phyloP scores from a whole-genome alignment of 208 protist species.

The Trypanosoma lewisi region DNA sequence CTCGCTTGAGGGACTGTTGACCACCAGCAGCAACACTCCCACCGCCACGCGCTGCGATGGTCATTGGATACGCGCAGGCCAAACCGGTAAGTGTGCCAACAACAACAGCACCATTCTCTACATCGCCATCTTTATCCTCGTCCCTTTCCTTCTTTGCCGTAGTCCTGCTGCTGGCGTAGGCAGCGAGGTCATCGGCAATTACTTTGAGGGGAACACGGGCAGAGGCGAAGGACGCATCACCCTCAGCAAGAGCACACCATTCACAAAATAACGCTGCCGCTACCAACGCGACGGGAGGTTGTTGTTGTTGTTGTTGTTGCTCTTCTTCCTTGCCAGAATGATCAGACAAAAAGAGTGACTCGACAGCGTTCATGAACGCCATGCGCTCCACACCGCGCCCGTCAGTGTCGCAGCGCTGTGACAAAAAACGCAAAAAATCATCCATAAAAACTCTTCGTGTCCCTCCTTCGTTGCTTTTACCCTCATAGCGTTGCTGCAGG shows the following conservation, averaged over 20 bases:
- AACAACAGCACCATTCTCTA: not conserved
- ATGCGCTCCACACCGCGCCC: slow-evolving; percentile 1
- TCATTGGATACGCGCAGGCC: slow-evolving; percentile 28
- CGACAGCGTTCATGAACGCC: slow-evolving; percentile 7
- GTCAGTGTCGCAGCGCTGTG: not conserved
- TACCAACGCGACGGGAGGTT: slow-evolving; percentile 15
- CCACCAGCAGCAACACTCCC: not conserved
- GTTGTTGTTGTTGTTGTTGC: not conserved
- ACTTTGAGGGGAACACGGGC: slow-evolving; percentile 24
- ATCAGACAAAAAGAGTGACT: slow-evolving; percentile 3
- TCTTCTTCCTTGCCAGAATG: not conserved
- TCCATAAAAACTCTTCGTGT: slow-evolving; percentile 1
- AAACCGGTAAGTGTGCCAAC: slow-evolving; percentile 28
- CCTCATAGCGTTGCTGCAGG: slow-evolving; percentile 19
- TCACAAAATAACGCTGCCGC: slow-evolving; percentile 30
- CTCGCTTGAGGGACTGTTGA: not conserved
- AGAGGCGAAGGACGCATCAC: slow-evolving; percentile 36
- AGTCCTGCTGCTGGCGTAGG: not conserved
- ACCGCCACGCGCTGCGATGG: not conserved
- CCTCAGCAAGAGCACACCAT: slow-evolving; percentile 21
- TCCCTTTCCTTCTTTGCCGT: not conserved
- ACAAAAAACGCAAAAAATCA: slow-evolving; percentile 6
- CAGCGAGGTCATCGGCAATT: slow-evolving; percentile 8
- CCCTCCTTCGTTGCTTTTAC: not conserved
- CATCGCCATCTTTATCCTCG: not conserved